Base-by-base conservation (phyloP, 305 asterid genomes). In the Coffea humblotiana region DNA sequence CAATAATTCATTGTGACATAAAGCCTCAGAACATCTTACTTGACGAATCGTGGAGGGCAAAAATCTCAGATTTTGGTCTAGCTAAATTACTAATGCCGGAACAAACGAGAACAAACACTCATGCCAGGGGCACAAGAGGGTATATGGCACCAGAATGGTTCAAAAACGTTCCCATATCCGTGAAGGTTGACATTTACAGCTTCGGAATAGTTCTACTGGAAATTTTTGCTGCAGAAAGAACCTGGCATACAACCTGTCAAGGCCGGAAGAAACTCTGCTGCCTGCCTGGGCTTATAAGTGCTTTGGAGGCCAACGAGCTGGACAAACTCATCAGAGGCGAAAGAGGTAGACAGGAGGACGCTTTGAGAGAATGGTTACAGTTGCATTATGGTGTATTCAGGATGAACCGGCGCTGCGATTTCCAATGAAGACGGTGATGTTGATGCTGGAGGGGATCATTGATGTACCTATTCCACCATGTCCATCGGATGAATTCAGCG, bases 121-220 rank as follows among this genome's bases (percentile, higher is more conserved):
- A 83, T 0, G 91, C 90, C 67, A 87, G 93, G 82, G 93, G 95
- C 1, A 91, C 93, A 0, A 84, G 93, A 77, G 95, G 95, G 35
- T 89, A 91, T 67, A 78, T 91, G 54, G 95, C 93, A 1, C 92
- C 95, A 0, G 93, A 91, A 83, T 91, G 95, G 93, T 68, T 81
- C 6, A 90, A 88, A 2, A 89, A 89, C 64, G 69, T 81, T 4
- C 90, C 88, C 0, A 84, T 91, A n/a, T 88, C 92, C 6, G 81
- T 90, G n/a, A 89, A 91, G 76, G 88, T 88, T 1, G 93, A 91
- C 52, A 90, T 89, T 9, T 91, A 85, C 61, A 86, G 91, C 56
- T 89, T 60, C 37, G 95, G 95, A 32, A 89, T 89, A 84, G 92
- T 73, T 16, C 10, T 73, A 27, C 77, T 73, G 7, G 77, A 73